A percentile compares a stretch with the other conserved stretches of the same genome.
phyloP scores from a whole-genome alignment of 2,329 filamentous ascomycete genomes.

The Cladophialophora immunda region DNA sequence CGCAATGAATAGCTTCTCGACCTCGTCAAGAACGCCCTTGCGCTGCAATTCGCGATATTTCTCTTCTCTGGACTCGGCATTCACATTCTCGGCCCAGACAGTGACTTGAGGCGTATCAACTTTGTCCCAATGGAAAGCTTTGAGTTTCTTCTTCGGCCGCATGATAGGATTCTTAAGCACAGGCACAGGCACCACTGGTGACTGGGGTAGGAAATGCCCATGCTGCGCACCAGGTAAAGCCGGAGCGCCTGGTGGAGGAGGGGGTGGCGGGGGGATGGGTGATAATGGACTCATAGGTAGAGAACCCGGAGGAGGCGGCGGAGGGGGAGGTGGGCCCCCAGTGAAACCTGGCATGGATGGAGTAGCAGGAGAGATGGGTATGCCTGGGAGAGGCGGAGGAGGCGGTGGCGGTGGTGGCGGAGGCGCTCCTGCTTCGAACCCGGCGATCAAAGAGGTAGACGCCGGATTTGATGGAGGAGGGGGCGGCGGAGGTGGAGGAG shows the following conservation, averaged over 20 bases:
- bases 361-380: slow-evolving; percentile 58
- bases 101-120: slow-evolving; percentile 91
- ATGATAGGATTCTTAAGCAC: slow-evolving; percentile 79
- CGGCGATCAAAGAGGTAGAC: slow-evolving; percentile 43
- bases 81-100: slow-evolving; percentile 91
- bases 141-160: slow-evolving; percentile 98
- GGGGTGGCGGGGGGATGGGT: slow-evolving; percentile 65
- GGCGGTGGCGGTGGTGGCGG: slow-evolving; percentile 62
- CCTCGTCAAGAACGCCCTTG: slow-evolving; percentile 95
- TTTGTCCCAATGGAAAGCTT: slow-evolving; percentile 99
- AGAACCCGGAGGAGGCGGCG: slow-evolving; percentile 57
- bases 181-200: slow-evolving; percentile 64
- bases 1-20: slow-evolving; percentile 96
- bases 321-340: slow-evolving; percentile 50
- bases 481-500: slow-evolving; percentile 46
- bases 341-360: slow-evolving; percentile 53
- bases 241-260: slow-evolving; percentile 72
- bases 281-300: slow-evolving; percentile 45
- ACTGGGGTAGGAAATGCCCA: slow-evolving; percentile 77
- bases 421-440: slow-evolving; percentile 54
- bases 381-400: slow-evolving; percentile 52
- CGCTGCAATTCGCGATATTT: slow-evolving; percentile 93
- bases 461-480: slow-evolving; percentile 43
- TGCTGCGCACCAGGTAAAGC: slow-evolving; percentile 65
- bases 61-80: slow-evolving; percentile 88